Percentiles rank a stretch among this genome's conserved stretches.
Evolutionary conservation across 2,329 filamentous ascomycete species (phyloP).

Genomic region (Colletotrichum cordylinicola): DNA sequence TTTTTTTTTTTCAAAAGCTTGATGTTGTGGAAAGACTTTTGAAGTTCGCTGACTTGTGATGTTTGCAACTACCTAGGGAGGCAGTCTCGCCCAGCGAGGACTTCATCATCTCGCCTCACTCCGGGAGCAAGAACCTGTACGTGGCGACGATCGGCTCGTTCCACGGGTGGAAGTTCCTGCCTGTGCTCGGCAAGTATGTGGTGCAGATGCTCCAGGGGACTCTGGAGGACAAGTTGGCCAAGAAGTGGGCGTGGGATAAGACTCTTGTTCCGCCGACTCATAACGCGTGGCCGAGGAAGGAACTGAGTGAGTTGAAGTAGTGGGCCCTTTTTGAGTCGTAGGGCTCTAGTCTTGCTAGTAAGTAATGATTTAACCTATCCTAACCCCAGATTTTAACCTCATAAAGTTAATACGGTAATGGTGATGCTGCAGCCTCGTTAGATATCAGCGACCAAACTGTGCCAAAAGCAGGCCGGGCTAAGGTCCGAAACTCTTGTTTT

Average conservation of each 20-base stretch:
- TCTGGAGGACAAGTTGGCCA: not conserved
- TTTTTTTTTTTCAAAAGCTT: too few species aligned
- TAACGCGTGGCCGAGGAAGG: not conserved
- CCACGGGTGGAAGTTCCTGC: slow-evolving; percentile 9
- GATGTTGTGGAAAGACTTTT: not conserved
- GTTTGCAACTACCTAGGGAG: slow-evolving; percentile 11
- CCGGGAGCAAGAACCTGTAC: not conserved
- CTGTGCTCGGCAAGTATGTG: not conserved
- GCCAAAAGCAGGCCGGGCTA: fast-evolving
- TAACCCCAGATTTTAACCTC: too few species aligned
- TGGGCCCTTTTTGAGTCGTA: too few species aligned
- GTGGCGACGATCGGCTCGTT: not conserved
- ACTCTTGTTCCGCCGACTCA: not conserved
- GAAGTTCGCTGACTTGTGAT: not conserved
- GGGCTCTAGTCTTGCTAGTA: too few species aligned
- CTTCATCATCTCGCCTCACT: slow-evolving; percentile 1
- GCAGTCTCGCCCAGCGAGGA: slow-evolving; percentile 9
- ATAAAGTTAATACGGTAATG: too few species aligned
- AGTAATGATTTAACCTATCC: too few species aligned
- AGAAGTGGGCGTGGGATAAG: slow-evolving; percentile 7
- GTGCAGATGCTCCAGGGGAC: not conserved
- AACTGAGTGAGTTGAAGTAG: not conserved
- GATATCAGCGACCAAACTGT: not conserved
- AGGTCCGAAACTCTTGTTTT: too few species aligned
- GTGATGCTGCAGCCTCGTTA: not conserved